These are phyloP conservation scores for Oidiodendron maius DNA, from an alignment of 495 filamentous ascomycete genomes.

Conservation along the genomic window DNA sequence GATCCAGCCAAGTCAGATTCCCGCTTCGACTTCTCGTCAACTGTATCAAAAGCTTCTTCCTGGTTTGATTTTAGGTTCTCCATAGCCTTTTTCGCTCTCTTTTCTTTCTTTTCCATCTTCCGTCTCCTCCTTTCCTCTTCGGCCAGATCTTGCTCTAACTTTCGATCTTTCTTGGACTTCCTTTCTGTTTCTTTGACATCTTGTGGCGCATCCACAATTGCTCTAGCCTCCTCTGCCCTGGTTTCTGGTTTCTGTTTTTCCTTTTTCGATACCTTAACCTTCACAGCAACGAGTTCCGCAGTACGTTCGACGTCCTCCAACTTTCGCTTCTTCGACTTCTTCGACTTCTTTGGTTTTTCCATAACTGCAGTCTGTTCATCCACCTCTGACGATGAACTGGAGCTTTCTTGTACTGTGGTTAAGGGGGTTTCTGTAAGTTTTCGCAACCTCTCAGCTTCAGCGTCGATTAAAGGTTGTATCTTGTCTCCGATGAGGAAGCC, in stretches of 20 bases:
- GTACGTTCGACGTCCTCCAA: conserved; percentile 4
- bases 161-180: conserved; percentile 24
- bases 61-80: conserved; percentile 16
- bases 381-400: conserved; percentile 4
- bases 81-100: conserved; percentile 26
- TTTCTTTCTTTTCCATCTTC: conserved; percentile 23
- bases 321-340: conserved; percentile 20
- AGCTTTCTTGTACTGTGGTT: not conserved
- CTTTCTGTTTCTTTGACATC: conserved; percentile 23
- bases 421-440: conserved; percentile 4
- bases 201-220: conserved; percentile 12
- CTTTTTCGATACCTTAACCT: conserved; percentile 16
- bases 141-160: conserved; percentile 6
- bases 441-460: conserved; percentile 19
- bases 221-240: conserved; percentile 6
- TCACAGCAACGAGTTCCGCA: conserved; percentile 13
- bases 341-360: conserved; percentile 15
- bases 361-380: conserved; percentile 11
- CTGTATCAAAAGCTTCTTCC: no score
- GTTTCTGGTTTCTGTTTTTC: conserved; percentile 9
- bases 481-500: conserved; percentile 72
- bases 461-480: conserved; percentile 27
- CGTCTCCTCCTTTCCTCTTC: conserved; percentile 13
- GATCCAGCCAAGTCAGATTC: conserved; percentile 9
- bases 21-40: conserved; percentile 16